phyloP scores from a whole-genome alignment of 1,284 basidiomycete species.

The Sphaerobolus stellatus region DNA sequence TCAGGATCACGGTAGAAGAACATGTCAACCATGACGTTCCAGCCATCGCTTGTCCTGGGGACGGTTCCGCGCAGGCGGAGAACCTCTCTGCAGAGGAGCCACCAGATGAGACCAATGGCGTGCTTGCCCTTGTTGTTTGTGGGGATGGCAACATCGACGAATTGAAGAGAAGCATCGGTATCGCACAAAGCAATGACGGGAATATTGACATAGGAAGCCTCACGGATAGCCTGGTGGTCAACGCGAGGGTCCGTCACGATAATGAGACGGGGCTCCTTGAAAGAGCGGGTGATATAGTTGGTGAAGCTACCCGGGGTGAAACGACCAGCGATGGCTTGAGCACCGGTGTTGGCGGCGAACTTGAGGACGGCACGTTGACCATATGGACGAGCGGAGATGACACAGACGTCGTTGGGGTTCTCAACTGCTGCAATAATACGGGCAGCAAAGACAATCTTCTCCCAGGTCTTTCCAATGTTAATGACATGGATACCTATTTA shows the following conservation, averaged over 20 bases:
- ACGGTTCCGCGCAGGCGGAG: conserved; percentile 93
- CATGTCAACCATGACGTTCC: conserved; percentile 99
- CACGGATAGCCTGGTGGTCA: conserved; percentile 99
- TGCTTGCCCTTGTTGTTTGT: conserved; percentile 99
- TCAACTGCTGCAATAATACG: conserved; percentile 94
- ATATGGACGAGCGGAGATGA: conserved; percentile 97
- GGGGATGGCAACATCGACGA: conserved; percentile 98
- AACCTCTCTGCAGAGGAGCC: conserved; percentile 97
- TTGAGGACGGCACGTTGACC: conserved; percentile 99
- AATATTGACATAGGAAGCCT: conserved; percentile 99
- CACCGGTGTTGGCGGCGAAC: conserved; percentile 95
- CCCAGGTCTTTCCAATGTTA: conserved; percentile 99
- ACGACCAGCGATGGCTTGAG: conserved; percentile 97
- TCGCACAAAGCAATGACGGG: conserved; percentile 99
- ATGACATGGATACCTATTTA: conserved; percentile 86
- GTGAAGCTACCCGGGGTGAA: conserved; percentile 99
- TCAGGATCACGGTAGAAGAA: conserved; percentile 99
- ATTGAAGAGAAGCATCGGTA: conserved; percentile 96
- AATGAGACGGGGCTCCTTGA: conserved; percentile 99
- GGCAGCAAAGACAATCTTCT: conserved; percentile 95
- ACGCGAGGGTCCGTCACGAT: conserved; percentile 98
- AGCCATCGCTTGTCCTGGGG: conserved; percentile 86
- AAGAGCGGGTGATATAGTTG: conserved; percentile 99
- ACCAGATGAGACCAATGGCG: conserved; percentile 98
- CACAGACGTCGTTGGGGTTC: conserved; percentile 97